Conservation (phyloP, 495 filamentous ascomycete genomes). For the Penicillium egyptiacum region DNA sequence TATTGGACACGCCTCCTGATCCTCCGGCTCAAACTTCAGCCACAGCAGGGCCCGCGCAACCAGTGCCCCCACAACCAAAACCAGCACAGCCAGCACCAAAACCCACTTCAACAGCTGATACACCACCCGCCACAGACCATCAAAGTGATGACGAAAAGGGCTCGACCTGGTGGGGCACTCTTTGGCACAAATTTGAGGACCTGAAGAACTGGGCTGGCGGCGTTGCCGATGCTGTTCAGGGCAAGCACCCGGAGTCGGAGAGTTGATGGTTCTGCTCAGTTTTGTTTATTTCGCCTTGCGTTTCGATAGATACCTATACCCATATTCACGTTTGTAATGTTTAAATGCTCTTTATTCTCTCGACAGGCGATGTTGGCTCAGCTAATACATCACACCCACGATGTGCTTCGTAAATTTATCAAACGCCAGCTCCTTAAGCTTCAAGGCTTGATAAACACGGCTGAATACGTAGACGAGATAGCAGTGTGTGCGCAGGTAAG, state of each 20-base stretch:
- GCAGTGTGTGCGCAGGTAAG: too few species aligned
- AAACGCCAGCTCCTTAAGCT: too few species aligned
- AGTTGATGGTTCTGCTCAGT: not conserved
- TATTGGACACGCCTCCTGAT: constrained; percentile 42
- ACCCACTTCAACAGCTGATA: constrained; percentile 19
- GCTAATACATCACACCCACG: not conserved
- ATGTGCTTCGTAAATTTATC: not conserved
- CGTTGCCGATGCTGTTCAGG: constrained; percentile 36
- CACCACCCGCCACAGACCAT: constrained; percentile 20
- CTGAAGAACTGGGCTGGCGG: constrained; percentile 43
- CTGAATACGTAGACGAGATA: too few species aligned
- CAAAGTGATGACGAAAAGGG: constrained; percentile 29
- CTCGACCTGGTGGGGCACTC: constrained; percentile 33
- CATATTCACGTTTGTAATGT: constrained; percentile 4
- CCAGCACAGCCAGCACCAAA: constrained; percentile 7
- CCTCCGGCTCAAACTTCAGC: constrained; percentile 26
- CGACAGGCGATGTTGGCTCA: not conserved
- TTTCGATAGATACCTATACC: constrained; percentile 6
- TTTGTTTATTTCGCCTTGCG: not conserved
- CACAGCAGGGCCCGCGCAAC: not conserved
- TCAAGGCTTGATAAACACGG: too few species aligned
- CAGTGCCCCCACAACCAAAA: constrained; percentile 4
- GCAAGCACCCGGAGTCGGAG: constrained; percentile 28
- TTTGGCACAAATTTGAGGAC: constrained; percentile 39
- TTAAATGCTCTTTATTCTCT: not conserved